These are phyloP conservation scores for Eucalyptus marginata DNA, from an alignment of 345 rosid genomes.

Conservation along the genomic window DNA sequence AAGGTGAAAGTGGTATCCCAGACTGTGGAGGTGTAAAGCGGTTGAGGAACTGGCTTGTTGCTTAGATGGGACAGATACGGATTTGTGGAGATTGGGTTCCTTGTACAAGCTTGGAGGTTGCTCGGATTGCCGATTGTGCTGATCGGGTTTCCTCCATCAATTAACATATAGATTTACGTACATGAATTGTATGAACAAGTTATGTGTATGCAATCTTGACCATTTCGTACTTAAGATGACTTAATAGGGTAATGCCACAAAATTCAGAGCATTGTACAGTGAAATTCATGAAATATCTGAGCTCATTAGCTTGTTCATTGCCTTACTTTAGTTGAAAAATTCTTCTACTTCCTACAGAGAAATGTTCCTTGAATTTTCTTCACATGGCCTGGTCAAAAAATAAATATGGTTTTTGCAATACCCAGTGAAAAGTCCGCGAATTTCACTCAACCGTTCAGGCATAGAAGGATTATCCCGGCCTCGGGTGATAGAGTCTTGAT, in stretches of 20 bases:
- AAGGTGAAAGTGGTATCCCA: not conserved
- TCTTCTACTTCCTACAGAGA: not conserved
- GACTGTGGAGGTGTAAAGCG: not conserved
- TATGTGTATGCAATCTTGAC: not conserved
- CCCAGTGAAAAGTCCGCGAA: accelerated
- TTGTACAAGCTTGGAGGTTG: not conserved
- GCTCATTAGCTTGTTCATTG: not conserved
- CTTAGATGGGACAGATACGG: not conserved
- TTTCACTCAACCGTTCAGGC: not conserved
- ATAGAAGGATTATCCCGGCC: not conserved
- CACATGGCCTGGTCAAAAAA: not conserved
- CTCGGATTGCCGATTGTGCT: not conserved
- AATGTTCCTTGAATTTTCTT: not conserved
- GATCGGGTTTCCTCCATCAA: not conserved
- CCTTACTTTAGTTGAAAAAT: not conserved
- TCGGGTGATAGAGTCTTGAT: not conserved
- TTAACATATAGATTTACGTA: not conserved
- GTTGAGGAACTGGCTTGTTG: not conserved
- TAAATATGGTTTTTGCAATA: not conserved
- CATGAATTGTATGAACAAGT: not conserved
- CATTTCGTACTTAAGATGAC: not conserved
- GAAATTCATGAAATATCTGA: not conserved
- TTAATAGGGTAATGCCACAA: not conserved
- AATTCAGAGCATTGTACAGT: not conserved
- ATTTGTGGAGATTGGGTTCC: not conserved